Conservation (phyloP, 2,329 filamentous ascomycete species). For the Fusarium bulbicola region DNA sequence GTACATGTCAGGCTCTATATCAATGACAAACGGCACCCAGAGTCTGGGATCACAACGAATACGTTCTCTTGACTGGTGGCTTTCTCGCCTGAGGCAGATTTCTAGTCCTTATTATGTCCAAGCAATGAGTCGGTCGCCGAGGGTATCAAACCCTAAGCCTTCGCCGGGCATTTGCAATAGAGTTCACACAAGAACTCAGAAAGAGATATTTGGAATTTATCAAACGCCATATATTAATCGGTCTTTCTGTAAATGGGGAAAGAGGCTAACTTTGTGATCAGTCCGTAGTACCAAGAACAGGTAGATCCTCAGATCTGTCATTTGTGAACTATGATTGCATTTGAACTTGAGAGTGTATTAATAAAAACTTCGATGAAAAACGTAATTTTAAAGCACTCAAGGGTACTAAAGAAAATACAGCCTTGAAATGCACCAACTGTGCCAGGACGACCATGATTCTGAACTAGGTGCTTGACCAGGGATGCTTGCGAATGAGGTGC, state of each 20-base stretch:
- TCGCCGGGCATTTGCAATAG: background rate
- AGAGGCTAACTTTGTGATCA: background rate
- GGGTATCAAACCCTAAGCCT: background rate
- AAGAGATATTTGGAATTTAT: background rate
- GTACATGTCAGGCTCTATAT: background rate
- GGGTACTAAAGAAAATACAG: background rate
- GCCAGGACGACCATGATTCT: background rate
- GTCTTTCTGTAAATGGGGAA: background rate
- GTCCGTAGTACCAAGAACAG: background rate
- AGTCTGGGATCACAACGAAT: background rate
- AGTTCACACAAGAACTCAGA: background rate
- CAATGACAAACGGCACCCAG: background rate
- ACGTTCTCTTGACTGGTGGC: background rate
- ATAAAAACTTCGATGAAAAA: background rate
- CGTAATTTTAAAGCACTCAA: background rate
- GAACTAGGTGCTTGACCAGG: background rate
- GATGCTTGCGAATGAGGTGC: constrained; percentile 4
- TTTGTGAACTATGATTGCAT: background rate
- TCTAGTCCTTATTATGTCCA: background rate
- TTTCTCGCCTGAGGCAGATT: background rate
- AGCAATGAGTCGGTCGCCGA: background rate
- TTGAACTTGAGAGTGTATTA: background rate
- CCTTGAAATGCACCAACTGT: background rate
- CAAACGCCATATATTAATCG: background rate
- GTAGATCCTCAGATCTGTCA: background rate